Base-by-base conservation (phyloP, 768 basidiomycete species). In the Boletus reticulatus region DNA sequence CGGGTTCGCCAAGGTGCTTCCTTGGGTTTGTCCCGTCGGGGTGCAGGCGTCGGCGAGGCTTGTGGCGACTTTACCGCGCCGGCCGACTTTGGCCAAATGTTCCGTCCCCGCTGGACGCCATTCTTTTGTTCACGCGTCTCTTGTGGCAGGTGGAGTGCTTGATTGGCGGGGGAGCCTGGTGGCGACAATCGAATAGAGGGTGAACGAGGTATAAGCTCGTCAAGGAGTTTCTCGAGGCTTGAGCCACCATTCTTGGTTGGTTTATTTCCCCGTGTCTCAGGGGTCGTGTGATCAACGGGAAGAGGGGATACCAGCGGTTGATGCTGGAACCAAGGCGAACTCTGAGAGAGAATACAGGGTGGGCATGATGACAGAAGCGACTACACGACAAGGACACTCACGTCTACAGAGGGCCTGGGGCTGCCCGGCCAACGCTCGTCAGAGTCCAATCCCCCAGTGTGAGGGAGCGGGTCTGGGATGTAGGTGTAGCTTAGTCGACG, bases 161-260 rank as follows among this genome's bases (percentile, higher is more conserved):
- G 51, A 13, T 13, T 46, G 12, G 52, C 38, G 9, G 58, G 61
- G 4, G 61, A 65, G 9, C 55, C 57, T 4, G 66, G 55, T 6
- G 58, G 63, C 9, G 53, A 65, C 43, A 67, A 37, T 32, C 51
- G 61, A 38, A 67, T 56, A 4, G 66, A 67, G 16, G 63, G 61
- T 3, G 58, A 57, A 16, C 19, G n/a, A 9, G 57, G 57, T 10
- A 61, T 39, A 29, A 66, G 17, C 17, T 53, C 57, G 11, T 67
- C 48, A 22, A 58, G 44, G 31, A 62, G 43, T 19, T 48, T 60
- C 47, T 57, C 60, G 24, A 65, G 22, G 41, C 61, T 63, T 1
- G 54, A 43, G 16, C 39, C 37, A 16, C 43, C 43, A 1, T 55
- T 56, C 50, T 46, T 41, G 7, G 1, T 20, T n/a, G 50, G 16